Base-by-base conservation (phyloP, 305 asterid species). In the Withania somnifera region DNA sequence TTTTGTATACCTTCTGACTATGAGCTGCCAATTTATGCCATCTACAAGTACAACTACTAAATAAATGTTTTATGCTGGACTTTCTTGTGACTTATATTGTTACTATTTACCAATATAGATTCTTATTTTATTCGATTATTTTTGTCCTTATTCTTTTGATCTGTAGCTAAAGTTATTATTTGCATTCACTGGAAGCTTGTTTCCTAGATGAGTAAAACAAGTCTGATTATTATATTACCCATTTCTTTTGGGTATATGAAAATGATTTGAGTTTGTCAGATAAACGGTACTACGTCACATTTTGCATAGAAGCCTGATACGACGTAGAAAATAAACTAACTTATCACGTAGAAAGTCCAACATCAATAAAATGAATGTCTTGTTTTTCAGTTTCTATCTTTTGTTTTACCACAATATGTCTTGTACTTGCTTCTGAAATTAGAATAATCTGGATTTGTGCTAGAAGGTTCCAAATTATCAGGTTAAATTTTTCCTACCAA, bases 391-490 rank as follows among this genome's bases (percentile, higher is more conserved):
- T 64, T 64, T 64, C 10, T 64, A 7, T 8, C 15, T 19, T n/a
- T 32, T 57, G 4, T 9, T 2, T 2, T 1, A 28, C 20, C 73
- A 63, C 0, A 63, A 7, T 7, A 30, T 63, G 71, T 61, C 5
- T 1, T 28, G 3, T 3, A 2, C 20, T 5, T 5, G 0, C 40
- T n/a, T 61, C 30, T 30, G 1, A 15, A 66, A 6, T 1, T 34
- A 0, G 9, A 34, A 2, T 66, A 34, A 9, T 66, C 0, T 0
- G 1, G n/a, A n/a, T 34, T 64, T 4, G 6, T 0, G 8, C 0
- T 5, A 66, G 0, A 9, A 64, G 9, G 9, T 4, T 0, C 1
- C 7, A 32, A n/a, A 7, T 38, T 4, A 32, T 56, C 7, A 3
- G 6, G 5, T 57, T 20, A 20, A 20, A 2, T 2, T 0, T 11